These are phyloP conservation scores for Favolaschia claudopus DNA, from an alignment of 768 basidiomycete genomes.

Conservation along the genomic window DNA sequence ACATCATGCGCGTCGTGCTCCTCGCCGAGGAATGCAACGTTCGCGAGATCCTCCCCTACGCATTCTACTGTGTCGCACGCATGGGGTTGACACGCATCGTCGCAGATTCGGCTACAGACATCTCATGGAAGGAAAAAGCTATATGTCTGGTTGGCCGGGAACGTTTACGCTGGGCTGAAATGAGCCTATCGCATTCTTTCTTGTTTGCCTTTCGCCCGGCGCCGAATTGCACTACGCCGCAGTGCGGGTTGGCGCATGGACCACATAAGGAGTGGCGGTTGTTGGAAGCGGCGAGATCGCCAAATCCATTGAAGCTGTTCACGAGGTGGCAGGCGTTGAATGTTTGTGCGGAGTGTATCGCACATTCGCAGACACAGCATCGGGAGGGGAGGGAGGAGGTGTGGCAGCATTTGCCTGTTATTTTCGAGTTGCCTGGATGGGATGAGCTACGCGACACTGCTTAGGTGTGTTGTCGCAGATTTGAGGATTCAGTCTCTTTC, in stretches of 20 bases:
- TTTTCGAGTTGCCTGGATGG: conserved; percentile 30
- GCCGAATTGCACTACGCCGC: conserved; percentile 36
- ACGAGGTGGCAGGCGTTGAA: conserved; percentile 28
- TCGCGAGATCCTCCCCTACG: conserved; percentile 52
- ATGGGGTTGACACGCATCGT: conserved; percentile 48
- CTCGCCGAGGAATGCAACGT: conserved; percentile 52
- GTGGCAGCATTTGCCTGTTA: conserved; percentile 31
- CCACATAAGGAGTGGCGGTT: conserved; percentile 54
- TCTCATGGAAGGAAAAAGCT: conserved; percentile 49
- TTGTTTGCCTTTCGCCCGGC: conserved; percentile 47
- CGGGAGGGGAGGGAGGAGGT: conserved; percentile 30
- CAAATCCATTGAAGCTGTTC: conserved; percentile 33
- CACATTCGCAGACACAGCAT: conserved; percentile 29
- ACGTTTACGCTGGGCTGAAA: conserved; percentile 49
- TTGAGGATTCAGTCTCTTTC: too few relatives aligned
- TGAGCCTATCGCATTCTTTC: conserved; percentile 50
- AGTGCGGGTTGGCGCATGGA: conserved; percentile 44
- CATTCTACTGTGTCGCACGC: conserved; percentile 57
- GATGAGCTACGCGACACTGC: conserved; percentile 17
- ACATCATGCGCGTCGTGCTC: conserved; percentile 51
- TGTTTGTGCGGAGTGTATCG: conserved; percentile 28
- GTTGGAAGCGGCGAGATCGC: conserved; percentile 43
- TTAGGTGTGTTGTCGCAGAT: conserved; percentile 1
- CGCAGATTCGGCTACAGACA: conserved; percentile 41
- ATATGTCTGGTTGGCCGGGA: conserved; percentile 50